These are phyloP conservation scores for Colletotrichum acutatum DNA, from an alignment of 2,329 filamentous ascomycete species.

Conservation along the genomic window DNA sequence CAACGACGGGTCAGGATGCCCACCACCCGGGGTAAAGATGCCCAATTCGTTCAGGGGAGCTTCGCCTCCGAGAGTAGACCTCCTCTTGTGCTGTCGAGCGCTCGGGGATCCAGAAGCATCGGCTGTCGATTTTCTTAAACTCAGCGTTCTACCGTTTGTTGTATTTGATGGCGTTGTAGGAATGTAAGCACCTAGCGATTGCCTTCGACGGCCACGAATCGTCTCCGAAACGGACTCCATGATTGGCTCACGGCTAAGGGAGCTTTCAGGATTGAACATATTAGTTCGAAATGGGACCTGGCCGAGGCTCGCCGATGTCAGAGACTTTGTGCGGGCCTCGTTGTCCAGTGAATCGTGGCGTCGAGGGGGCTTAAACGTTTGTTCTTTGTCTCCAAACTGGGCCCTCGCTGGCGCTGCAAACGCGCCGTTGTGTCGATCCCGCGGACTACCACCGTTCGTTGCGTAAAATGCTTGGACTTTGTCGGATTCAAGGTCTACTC, in stretches of 20 bases:
- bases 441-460: constrained; percentile 18
- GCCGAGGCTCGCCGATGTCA: constrained; percentile 35
- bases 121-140: background rate
- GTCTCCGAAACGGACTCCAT: constrained; percentile 19
- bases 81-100: constrained; percentile 1
- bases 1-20: constrained; percentile 12
- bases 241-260: constrained; percentile 19
- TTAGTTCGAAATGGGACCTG: constrained; percentile 32
- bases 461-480: constrained; percentile 51
- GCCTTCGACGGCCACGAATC: constrained; percentile 17
- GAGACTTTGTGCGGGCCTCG: constrained; percentile 33
- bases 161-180: constrained; percentile 17
- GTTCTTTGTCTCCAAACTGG: constrained; percentile 34
- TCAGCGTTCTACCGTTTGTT: background rate
- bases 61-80: constrained; percentile 14
- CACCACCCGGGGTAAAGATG: constrained; percentile 16
- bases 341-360: constrained; percentile 12
- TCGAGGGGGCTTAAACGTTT: constrained; percentile 9
- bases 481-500: constrained; percentile 45
- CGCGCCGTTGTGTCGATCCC: constrained; percentile 33
- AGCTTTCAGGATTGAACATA: constrained; percentile 20
- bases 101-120: background rate
- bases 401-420: constrained; percentile 30
- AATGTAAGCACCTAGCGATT: constrained; percentile 34
- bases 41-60: constrained; percentile 1